A percentile compares a stretch with the other conserved stretches of the same genome.
Evolutionary conservation across 805 yeast species (phyloP).

Genomic region (Clavispora asparagi): DNA sequence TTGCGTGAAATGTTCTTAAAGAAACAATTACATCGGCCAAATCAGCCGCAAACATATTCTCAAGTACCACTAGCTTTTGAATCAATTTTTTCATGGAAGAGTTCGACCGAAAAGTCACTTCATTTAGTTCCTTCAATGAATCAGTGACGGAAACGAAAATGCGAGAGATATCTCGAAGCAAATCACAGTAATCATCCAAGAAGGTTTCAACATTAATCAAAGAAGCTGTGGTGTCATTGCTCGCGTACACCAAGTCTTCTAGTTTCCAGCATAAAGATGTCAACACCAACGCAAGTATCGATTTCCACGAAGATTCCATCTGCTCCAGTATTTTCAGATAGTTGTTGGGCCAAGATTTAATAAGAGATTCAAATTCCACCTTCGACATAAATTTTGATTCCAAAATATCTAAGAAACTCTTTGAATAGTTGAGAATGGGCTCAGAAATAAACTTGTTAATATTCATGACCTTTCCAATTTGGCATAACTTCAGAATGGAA

Average conservation of each 20-base stretch:
- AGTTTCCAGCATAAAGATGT: conserved; percentile 29
- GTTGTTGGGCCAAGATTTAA: conserved; percentile 18
- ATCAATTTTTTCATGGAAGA: conserved; percentile 8
- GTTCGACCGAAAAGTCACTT: conserved; percentile 4
- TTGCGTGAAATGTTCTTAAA: conserved; percentile 29
- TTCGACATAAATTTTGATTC: conserved; percentile 17
- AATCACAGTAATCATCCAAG: conserved; percentile 16
- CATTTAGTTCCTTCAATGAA: conserved; percentile 7
- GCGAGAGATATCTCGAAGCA: conserved; percentile 11
- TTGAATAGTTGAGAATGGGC: conserved; percentile 10
- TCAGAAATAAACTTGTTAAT: conserved; percentile 17
- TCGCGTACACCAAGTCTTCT: conserved; percentile 24
- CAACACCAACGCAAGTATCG: conserved; percentile 22
- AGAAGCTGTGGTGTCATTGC: conserved; percentile 16
- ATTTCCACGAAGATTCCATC: conserved; percentile 13
- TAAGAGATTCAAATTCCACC: conserved; percentile 16
- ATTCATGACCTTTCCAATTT: conserved; percentile 22
- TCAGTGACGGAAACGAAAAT: conserved; percentile 7
- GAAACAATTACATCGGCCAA: conserved; percentile 30
- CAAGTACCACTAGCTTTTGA: conserved; percentile 19
- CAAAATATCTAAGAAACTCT: conserved; percentile 13
- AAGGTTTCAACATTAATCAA: conserved; percentile 19
- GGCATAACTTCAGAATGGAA: conserved; percentile 20
- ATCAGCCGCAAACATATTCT: conserved; percentile 19
- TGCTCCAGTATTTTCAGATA: conserved; percentile 11